These are phyloP conservation scores for Cantharellus anzutake DNA, from an alignment of 768 basidiomycete species.

Conservation along the genomic window DNA sequence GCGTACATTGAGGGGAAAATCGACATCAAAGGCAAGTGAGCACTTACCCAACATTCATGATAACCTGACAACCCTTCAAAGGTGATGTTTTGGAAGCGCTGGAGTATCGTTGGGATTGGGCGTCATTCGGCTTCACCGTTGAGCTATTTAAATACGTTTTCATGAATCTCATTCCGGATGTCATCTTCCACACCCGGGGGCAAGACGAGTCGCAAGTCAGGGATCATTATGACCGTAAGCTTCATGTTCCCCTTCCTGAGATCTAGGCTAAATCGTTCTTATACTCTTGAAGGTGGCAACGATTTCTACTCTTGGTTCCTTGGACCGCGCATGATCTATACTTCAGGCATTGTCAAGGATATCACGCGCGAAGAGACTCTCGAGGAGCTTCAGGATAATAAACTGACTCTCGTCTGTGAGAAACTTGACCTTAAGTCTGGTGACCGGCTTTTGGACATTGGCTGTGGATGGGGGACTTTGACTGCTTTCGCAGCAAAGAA, in stretches of 20 bases:
- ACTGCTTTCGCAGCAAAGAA: constrained; percentile 92
- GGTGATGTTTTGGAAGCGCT: constrained; percentile 86
- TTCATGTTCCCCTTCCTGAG: neutral
- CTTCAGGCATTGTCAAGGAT: constrained; percentile 71
- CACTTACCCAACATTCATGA: neutral
- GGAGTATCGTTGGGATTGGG: constrained; percentile 93
- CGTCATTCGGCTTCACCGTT: constrained; percentile 73
- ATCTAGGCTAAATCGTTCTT: neutral
- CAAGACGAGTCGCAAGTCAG: constrained; percentile 95
- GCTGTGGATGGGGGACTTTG: constrained; percentile 95
- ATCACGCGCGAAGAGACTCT: constrained; percentile 58
- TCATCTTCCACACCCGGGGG: constrained; percentile 70
- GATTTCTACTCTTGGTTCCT: constrained; percentile 97
- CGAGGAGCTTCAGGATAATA: constrained; percentile 95
- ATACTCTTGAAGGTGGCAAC: constrained; percentile 31
- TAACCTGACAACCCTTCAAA: constrained; percentile 15
- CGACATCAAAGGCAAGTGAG: constrained; percentile 70
- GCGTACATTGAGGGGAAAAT: constrained; percentile 93
- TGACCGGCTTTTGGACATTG: constrained; percentile 74
- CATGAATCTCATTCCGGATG: constrained; percentile 74
- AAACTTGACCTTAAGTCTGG: constrained; percentile 79
- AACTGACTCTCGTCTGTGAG: constrained; percentile 84
- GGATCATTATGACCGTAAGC: constrained; percentile 71
- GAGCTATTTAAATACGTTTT: constrained; percentile 92
- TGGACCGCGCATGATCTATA: constrained; percentile 93